These are phyloP conservation scores for Artemisia annua DNA, from an alignment of 129 eudicot genomes.

Conservation along the genomic window DNA sequence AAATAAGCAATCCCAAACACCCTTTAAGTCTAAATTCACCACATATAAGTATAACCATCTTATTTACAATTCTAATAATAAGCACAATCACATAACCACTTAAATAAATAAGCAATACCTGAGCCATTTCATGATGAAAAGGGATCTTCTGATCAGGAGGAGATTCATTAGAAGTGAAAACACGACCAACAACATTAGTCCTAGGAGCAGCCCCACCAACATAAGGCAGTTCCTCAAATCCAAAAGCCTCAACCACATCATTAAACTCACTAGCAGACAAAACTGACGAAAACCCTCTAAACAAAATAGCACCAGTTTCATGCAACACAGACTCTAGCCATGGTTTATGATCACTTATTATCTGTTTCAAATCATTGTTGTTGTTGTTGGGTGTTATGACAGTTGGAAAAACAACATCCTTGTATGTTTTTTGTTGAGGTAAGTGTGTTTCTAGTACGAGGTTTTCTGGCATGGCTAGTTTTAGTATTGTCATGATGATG, in stretches of 20 bases:
- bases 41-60: too few species aligned
- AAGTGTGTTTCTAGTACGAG: conserved; percentile 36
- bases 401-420: conserved; percentile 47
- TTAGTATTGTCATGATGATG: conserved; percentile 1
- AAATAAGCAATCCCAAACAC: too few species aligned
- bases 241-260: conserved; percentile 90
- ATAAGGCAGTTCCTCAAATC: conserved; percentile 80
- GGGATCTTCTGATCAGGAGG: conserved; percentile 98
- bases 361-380: conserved; percentile 20
- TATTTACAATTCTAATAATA: too few species aligned
- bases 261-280: conserved; percentile 73
- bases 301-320: conserved; percentile 63
- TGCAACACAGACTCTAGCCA: conserved; percentile 58
- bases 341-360: conserved; percentile 51
- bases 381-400: conserved; percentile 54
- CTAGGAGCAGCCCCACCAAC: conserved; percentile 97
- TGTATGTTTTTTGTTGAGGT: conserved; percentile 54
- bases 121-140: conserved; percentile 98
- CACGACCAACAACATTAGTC: conserved; percentile 83
- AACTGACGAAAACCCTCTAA: conserved; percentile 60
- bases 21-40: too few species aligned
- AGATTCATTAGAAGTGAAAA: conserved; percentile 89
- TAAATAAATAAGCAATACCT: conserved; percentile 40
- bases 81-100: too few species aligned
- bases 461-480: conserved; percentile 40